These are phyloP conservation scores for Aspergillus novofumigatus DNA, from an alignment of 2,329 filamentous ascomycete species.

Conservation along the genomic window DNA sequence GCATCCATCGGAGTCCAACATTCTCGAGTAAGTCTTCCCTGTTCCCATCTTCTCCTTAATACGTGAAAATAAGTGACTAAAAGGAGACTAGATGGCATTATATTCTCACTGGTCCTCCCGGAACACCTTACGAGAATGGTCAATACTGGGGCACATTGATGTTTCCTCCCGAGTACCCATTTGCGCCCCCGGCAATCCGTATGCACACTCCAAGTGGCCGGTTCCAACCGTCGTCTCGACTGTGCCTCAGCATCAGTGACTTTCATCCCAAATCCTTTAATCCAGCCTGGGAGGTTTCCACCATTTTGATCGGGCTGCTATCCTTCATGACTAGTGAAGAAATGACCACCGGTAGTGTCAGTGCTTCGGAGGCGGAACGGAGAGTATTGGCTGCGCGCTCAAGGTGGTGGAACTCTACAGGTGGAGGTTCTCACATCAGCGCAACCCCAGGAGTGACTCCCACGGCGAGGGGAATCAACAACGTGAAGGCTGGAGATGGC, in stretches of 20 bases:
- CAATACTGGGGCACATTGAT: conserved; percentile 98
- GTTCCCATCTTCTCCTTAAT: background rate
- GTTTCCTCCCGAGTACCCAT: conserved; percentile 95
- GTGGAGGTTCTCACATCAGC: conserved; percentile 66
- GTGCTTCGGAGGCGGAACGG: conserved; percentile 71
- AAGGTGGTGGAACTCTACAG: conserved; percentile 95
- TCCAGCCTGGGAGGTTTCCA: conserved; percentile 95
- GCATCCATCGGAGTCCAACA: conserved; percentile 86
- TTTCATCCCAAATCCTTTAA: conserved; percentile 99
- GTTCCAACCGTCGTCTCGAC: conserved; percentile 85
- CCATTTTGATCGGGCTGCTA: conserved; percentile 87
- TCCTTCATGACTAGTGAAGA: conserved; percentile 99
- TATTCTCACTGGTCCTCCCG: conserved; percentile 88
- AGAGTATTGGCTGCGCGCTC: conserved; percentile 71
- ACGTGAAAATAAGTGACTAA: conserved; percentile 8
- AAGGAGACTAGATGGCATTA: conserved; percentile 71
- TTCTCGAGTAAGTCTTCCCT: conserved; percentile 66
- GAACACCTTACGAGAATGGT: conserved; percentile 88
- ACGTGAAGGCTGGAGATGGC: conserved; percentile 83
- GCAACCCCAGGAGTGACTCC: conserved; percentile 48
- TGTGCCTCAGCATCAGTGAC: conserved; percentile 94
- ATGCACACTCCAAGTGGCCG: conserved; percentile 98
- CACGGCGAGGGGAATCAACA: conserved; percentile 65
- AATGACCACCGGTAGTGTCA: conserved; percentile 92
- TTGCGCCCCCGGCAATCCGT: conserved; percentile 92